A percentile compares a stretch with the other conserved stretches of the same genome.
Conservation (phyloP, 2,329 filamentous ascomycete species). For the Eutypella sp. region DNA sequence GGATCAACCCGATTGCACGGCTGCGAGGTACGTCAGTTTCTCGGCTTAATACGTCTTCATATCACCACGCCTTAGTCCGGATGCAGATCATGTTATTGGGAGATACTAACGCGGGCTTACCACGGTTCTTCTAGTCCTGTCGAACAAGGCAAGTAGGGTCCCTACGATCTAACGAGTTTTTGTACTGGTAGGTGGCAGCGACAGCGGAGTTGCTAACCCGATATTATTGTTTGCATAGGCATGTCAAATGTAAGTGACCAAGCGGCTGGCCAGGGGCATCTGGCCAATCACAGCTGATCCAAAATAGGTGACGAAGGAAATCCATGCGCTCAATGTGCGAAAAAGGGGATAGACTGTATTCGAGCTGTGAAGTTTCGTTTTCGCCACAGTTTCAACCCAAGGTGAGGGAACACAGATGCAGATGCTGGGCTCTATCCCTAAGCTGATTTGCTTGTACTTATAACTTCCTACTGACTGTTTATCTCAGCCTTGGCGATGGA, state of each 20-base stretch:
- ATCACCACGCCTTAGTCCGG: background rate
- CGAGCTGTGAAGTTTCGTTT: slow-evolving; percentile 6
- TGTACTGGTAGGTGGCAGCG: background rate
- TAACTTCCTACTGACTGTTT: background rate
- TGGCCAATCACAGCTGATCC: background rate
- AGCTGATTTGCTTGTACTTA: background rate
- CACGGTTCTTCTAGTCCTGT: background rate
- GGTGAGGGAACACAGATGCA: slow-evolving; percentile 1
- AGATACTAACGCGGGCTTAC: background rate
- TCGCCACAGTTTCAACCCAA: slow-evolving; percentile 6
- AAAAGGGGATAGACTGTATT: slow-evolving; percentile 5
- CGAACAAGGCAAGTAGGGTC: background rate
- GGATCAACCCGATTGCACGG: background rate
- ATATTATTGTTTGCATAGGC: background rate
- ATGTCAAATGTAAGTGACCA: background rate
- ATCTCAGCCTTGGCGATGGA: background rate
- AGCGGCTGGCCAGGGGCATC: background rate
- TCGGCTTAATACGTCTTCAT: background rate
- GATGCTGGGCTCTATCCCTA: background rate
- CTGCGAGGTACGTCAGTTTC: background rate
- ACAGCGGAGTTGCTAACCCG: background rate
- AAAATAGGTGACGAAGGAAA: background rate
- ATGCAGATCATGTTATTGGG: background rate
- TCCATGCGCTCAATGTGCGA: slow-evolving; percentile 7
- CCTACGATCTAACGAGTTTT: background rate